phyloP scores from a whole-genome alignment of 2,329 filamentous ascomycete genomes.

The Sporothrix sp. region DNA sequence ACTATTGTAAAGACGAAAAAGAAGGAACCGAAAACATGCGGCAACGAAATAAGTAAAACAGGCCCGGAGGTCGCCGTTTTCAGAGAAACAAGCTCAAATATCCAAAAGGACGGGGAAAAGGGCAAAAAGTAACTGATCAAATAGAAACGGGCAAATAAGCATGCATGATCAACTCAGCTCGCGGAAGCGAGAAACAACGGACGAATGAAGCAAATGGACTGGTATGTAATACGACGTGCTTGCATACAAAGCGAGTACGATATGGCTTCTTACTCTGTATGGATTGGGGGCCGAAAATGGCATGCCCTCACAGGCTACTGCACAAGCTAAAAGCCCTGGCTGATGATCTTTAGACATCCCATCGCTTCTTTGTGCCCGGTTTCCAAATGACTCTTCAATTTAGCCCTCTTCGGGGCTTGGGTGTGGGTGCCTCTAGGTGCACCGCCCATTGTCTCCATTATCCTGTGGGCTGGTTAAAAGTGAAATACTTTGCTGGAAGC shows the following conservation, averaged over 20 bases:
- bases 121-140: background rate
- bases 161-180: background rate
- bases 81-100: background rate
- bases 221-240: background rate
- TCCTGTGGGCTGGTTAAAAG: too few relatives aligned
- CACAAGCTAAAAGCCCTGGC: too few relatives aligned
- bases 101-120: background rate
- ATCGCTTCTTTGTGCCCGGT: too few relatives aligned
- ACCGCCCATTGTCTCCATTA: background rate
- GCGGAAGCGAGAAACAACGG: background rate
- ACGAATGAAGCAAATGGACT: background rate
- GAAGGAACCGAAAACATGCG: background rate
- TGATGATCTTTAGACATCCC: too few relatives aligned
- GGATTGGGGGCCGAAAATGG: too few relatives aligned
- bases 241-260: too few relatives aligned
- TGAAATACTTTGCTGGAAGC: too few relatives aligned
- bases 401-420: background rate
- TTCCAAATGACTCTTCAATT: too few relatives aligned
- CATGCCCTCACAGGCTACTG: too few relatives aligned
- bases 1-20: background rate
- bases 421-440: too few relatives aligned
- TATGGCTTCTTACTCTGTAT: too few relatives aligned
- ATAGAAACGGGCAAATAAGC: background rate
- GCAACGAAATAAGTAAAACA: background rate
- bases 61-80: background rate